phyloP scores from a whole-genome alignment of 768 basidiomycete genomes.

The Lentinula aciculospora region DNA sequence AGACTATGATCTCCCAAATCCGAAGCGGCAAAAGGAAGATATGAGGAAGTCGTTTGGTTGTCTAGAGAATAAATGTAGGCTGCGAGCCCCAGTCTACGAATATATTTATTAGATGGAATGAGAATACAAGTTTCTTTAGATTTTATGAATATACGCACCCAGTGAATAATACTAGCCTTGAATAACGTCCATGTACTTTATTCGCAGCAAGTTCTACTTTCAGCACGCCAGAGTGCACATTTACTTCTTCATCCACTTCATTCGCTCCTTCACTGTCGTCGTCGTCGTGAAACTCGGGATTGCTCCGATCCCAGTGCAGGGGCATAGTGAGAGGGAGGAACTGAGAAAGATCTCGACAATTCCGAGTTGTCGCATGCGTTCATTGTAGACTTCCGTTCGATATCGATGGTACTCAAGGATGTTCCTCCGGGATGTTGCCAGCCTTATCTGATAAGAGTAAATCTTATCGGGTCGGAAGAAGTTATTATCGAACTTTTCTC shows the following conservation, averaged over 20 bases:
- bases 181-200: conserved; percentile 45
- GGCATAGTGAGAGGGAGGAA: background rate
- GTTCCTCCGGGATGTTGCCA: too few species aligned
- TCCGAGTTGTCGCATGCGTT: background rate
- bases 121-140: background rate
- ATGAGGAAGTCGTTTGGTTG: conserved; percentile 60
- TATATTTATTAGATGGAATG: background rate
- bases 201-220: conserved; percentile 48
- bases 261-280: background rate
- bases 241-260: conserved; percentile 11
- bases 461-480: too few species aligned
- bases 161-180: conserved; percentile 55
- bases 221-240: conserved; percentile 35
- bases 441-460: too few species aligned
- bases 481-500: too few species aligned
- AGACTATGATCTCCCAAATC: conserved; percentile 48
- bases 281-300: background rate
- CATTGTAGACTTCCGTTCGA: background rate
- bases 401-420: conserved; percentile 17
- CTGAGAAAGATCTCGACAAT: background rate
- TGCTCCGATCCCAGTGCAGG: background rate
- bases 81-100: conserved; percentile 57
- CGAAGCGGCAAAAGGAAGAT: conserved; percentile 53
- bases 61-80: conserved; percentile 79
- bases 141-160: conserved; percentile 36